Conservation (phyloP, 371 early-diverging fungal species). For the Blakeslea trispora region DNA sequence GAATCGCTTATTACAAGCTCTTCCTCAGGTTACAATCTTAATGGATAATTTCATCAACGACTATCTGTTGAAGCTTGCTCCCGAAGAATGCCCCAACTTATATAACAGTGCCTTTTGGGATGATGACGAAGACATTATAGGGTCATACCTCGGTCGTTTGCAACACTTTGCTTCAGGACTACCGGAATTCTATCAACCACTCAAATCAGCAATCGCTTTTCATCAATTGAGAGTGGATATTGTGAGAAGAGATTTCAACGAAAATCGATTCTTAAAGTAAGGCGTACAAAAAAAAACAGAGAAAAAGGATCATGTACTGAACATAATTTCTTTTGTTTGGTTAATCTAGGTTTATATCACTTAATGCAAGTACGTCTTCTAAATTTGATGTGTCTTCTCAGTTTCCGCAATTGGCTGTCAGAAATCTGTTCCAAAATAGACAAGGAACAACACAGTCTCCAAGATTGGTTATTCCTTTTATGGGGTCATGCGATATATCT, state of each 20-base stretch:
- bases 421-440: neutral
- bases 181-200: constrained; percentile 13
- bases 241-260: constrained; percentile 21
- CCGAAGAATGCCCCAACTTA: too few species aligned
- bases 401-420: constrained; percentile 4
- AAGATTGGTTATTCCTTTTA: constrained; percentile 2
- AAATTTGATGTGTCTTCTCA: neutral
- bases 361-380: neutral
- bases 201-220: constrained; percentile 26
- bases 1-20: constrained; percentile 7
- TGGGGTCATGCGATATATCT: neutral
- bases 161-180: constrained; percentile 26
- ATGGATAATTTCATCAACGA: neutral
- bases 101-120: constrained; percentile 23
- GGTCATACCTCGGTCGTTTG: constrained; percentile 18
- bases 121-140: constrained; percentile 23
- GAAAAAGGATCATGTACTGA: neutral
- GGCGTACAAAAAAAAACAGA: neutral
- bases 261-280: constrained; percentile 28
- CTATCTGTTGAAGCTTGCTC: too few species aligned
- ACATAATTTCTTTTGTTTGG: too few species aligned
- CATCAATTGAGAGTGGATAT: constrained; percentile 28
- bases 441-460: neutral
- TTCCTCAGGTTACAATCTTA: neutral
- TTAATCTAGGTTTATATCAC: too few species aligned